Percentiles rank a stretch among this genome's conserved stretches.
These are phyloP conservation scores for Orbilia ellipsospora DNA, from an alignment of 2,329 filamentous ascomycete genomes.

Conservation along the genomic window DNA sequence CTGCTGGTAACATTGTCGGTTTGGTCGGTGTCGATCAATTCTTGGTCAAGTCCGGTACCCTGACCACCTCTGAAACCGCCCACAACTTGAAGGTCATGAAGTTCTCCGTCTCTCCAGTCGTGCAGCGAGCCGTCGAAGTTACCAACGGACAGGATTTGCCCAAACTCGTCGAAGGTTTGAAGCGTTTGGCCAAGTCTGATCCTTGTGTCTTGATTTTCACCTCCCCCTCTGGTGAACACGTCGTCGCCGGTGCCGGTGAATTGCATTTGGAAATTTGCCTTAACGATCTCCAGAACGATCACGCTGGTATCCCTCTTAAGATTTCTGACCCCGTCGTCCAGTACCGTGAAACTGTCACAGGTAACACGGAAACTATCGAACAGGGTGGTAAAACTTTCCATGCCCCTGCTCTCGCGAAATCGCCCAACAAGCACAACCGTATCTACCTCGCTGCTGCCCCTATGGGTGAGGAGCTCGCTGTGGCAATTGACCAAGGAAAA, in stretches of 20 bases:
- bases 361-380: conserved; percentile 77
- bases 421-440: conserved; percentile 99
- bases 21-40: conserved; percentile 99
- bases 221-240: conserved; percentile 94
- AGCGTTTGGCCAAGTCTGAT: conserved; percentile 99
- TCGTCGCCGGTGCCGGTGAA: conserved; percentile 99
- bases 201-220: conserved; percentile 95
- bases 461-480: conserved; percentile 88
- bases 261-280: conserved; percentile 99
- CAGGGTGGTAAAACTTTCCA: conserved; percentile 1
- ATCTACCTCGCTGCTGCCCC: conserved; percentile 94
- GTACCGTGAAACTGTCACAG: conserved; percentile 95
- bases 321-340: conserved; percentile 98
- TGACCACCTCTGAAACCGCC: conserved; percentile 94
- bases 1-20: conserved; percentile 99
- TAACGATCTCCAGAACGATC: conserved; percentile 99
- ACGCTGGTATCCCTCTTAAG: conserved; percentile 97
- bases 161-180: conserved; percentile 99
- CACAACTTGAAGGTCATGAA: conserved; percentile 99
- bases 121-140: conserved; percentile 97
- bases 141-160: conserved; percentile 99
- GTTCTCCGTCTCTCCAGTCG: conserved; percentile 99
- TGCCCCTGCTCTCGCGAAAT: conserved; percentile 88
- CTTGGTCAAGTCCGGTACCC: conserved; percentile 99
- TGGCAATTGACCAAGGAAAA: conserved; percentile 90